phyloP scores from a whole-genome alignment of 78 protist species.

The Cavenderia fasciculata region DNA sequence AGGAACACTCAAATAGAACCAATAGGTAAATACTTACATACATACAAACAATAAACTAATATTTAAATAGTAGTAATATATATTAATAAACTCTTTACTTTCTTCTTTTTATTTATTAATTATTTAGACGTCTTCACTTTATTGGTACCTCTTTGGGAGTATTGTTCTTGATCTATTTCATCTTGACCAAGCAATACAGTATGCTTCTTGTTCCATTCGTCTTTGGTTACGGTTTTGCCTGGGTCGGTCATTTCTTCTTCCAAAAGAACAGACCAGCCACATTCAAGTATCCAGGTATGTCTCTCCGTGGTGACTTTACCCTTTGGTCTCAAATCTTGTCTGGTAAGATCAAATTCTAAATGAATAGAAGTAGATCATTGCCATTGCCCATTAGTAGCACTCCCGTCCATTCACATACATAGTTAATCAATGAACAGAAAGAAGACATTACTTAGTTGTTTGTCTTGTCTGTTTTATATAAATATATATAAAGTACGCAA shows the following conservation, averaged over 20 bases:
- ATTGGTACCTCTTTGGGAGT: slow-evolving; percentile 74
- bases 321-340: slow-evolving; percentile 55
- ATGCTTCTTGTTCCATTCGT: slow-evolving; percentile 25
- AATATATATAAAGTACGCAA: no score
- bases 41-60: not conserved
- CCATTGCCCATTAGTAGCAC: no score
- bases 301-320: slow-evolving; percentile 68
- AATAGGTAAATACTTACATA: slow-evolving; percentile 9
- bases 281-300: slow-evolving; percentile 75
- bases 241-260: slow-evolving; percentile 85
- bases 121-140: slow-evolving; percentile 75
- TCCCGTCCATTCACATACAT: no score
- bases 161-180: not conserved
- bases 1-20: slow-evolving; percentile 75
- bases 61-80: not conserved
- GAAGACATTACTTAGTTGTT: no score
- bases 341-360: slow-evolving; percentile 65
- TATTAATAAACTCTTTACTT: not conserved
- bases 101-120: not conserved
- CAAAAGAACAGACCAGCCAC: slow-evolving; percentile 90
- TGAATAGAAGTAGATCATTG: no score
- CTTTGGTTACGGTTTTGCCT: slow-evolving; percentile 52
- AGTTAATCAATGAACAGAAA: no score
- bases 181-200: not conserved
- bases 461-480: no score